Percentiles rank a stretch among this genome's conserved stretches.
Conservation (phyloP, 176 grass and related monocot species). For the Musa schizocarpa region DNA sequence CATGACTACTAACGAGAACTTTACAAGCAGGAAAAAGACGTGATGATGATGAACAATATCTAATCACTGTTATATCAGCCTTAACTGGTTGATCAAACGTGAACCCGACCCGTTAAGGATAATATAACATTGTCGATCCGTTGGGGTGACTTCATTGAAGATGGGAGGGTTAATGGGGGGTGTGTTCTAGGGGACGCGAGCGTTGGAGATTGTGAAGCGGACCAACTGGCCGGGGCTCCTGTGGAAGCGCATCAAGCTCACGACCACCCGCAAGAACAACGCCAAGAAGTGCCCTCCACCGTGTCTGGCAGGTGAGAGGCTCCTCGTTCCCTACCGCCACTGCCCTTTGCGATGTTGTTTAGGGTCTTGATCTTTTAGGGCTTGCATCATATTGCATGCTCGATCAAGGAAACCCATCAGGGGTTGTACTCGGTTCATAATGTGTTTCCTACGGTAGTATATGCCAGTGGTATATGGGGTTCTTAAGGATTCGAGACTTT, state of each 20-base stretch:
- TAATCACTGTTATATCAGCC: too few relatives aligned
- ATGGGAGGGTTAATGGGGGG: slow-evolving; percentile 31
- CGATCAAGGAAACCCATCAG: neutral
- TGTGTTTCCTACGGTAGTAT: too few relatives aligned
- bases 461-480: too few relatives aligned
- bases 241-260: slow-evolving; percentile 93
- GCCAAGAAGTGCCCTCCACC: slow-evolving; percentile 69
- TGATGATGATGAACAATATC: too few relatives aligned
- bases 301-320: slow-evolving; percentile 65
- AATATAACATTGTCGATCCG: too few relatives aligned
- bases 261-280: slow-evolving; percentile 79
- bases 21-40: too few relatives aligned
- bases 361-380: neutral
- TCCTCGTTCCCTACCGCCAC: neutral
- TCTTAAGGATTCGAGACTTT: too few relatives aligned
- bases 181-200: slow-evolving; percentile 76
- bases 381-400: neutral
- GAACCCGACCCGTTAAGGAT: too few relatives aligned
- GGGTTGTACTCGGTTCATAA: neutral
- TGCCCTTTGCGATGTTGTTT: neutral
- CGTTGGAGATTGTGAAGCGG: slow-evolving; percentile 72
- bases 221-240: slow-evolving; percentile 38
- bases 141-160: neutral
- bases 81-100: too few relatives aligned
- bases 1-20: neutral